Evolutionary conservation across 1,284 basidiomycete species (phyloP).

Genomic region (Malassezia caprae): DNA sequence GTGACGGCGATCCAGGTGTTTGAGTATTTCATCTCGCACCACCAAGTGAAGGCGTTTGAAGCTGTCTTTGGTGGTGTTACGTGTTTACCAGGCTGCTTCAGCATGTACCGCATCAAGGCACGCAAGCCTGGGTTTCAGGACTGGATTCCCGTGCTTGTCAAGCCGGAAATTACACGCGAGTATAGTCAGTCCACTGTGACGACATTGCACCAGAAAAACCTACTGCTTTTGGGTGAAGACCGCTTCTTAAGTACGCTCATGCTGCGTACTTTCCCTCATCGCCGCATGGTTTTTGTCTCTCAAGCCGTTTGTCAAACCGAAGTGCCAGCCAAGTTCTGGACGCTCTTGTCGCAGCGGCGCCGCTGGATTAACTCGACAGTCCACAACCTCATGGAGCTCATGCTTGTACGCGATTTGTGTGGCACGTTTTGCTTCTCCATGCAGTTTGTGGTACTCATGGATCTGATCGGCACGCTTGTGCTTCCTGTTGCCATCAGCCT

Average conservation of each 20-base stretch:
- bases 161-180: constrained; percentile 92
- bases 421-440: constrained; percentile 56
- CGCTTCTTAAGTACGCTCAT: constrained; percentile 65
- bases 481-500: constrained; percentile 86
- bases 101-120: constrained; percentile 97
- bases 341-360: constrained; percentile 88
- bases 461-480: constrained; percentile 87
- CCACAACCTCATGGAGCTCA: constrained; percentile 98
- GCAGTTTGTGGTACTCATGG: constrained; percentile 91
- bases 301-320: constrained; percentile 90
- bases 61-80: constrained; percentile 98
- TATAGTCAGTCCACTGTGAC: constrained; percentile 88
- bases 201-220: constrained; percentile 95
- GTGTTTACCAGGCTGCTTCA: constrained; percentile 96
- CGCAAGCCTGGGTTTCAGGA: constrained; percentile 70
- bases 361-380: constrained; percentile 99
- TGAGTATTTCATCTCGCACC: constrained; percentile 98
- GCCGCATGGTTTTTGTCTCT: constrained; percentile 98
- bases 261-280: constrained; percentile 78
- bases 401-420: constrained; percentile 84
- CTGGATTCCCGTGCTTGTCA: constrained; percentile 94
- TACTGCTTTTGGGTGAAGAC: constrained; percentile 92
- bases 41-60: constrained; percentile 95
- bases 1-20: constrained; percentile 97
- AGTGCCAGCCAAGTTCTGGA: constrained; percentile 85